phyloP scores from a whole-genome alignment of 1,284 basidiomycete species.

The Ceratorhiza oryzae-sativae region DNA sequence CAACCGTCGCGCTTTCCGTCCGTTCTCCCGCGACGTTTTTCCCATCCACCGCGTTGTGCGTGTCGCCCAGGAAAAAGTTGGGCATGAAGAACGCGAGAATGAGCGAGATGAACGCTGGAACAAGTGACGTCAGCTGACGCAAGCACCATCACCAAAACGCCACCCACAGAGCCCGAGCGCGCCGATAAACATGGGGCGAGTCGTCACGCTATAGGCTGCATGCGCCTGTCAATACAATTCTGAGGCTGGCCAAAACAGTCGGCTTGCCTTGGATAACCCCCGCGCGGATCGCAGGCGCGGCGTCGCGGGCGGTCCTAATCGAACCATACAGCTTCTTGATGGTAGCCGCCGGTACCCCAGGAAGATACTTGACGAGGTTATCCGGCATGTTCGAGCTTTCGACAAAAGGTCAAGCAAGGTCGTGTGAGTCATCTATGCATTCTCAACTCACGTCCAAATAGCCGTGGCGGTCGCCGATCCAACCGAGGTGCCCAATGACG shows the following conservation, averaged over 20 bases:
- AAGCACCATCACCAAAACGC: not conserved
- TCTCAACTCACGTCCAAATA: constrained; percentile 39
- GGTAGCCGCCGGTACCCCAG: constrained; percentile 29
- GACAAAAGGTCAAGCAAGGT: not conserved
- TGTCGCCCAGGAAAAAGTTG: constrained; percentile 52
- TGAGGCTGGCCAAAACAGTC: not conserved
- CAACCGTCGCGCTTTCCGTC: constrained; percentile 42
- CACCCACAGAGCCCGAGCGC: constrained; percentile 33
- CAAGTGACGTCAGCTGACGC: not conserved
- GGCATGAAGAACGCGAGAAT: constrained; percentile 52
- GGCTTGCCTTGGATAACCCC: constrained; percentile 48
- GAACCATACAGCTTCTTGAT: constrained; percentile 46
- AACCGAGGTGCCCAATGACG: constrained; percentile 77
- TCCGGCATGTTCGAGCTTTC: constrained; percentile 39
- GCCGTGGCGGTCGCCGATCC: constrained; percentile 64
- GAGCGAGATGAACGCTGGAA: constrained; percentile 18
- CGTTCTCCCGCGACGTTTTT: constrained; percentile 47
- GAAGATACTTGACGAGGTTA: constrained; percentile 39
- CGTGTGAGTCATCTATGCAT: not conserved
- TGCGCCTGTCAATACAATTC: constrained; percentile 19
- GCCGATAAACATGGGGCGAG: constrained; percentile 37
- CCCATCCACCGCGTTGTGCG: constrained; percentile 55
- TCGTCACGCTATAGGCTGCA: constrained; percentile 32
- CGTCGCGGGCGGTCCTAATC: constrained; percentile 49
- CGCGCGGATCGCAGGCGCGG: constrained; percentile 48